A percentile compares a stretch with the other conserved stretches of the same genome.
Evolutionary conservation across 1,284 basidiomycete species (phyloP).

Genomic region (Phellinidium pouzarii): DNA sequence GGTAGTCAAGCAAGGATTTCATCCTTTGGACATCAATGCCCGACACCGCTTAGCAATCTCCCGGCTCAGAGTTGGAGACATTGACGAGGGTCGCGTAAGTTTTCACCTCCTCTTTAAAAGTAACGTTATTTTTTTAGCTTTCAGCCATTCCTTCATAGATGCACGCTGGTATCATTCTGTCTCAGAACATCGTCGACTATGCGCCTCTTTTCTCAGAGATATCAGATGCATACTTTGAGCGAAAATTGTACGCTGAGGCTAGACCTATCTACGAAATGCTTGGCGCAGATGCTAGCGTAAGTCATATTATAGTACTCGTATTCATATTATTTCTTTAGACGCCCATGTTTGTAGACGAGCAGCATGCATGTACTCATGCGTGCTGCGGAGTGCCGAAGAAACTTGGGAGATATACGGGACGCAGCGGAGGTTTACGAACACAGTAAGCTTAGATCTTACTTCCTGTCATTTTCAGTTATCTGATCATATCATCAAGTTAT

Average conservation of each 20-base stretch:
- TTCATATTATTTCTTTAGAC: neutral
- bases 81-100: constrained; percentile 68
- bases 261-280: constrained; percentile 73
- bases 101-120: constrained; percentile 2
- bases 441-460: constrained; percentile 43
- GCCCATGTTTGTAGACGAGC: constrained; percentile 43
- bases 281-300: constrained; percentile 64
- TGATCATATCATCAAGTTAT: constrained; percentile 45
- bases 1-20: constrained; percentile 40
- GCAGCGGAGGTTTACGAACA: constrained; percentile 81
- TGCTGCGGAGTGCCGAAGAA: constrained; percentile 69
- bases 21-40: constrained; percentile 73
- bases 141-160: constrained; percentile 43
- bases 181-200: constrained; percentile 70
- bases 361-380: constrained; percentile 61
- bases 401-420: constrained; percentile 63
- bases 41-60: constrained; percentile 83
- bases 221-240: constrained; percentile 78
- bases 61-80: constrained; percentile 74
- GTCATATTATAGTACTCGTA: too few species aligned
- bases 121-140: neutral
- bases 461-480: neutral
- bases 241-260: constrained; percentile 67
- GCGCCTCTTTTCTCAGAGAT: constrained; percentile 76
- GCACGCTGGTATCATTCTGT: constrained; percentile 68